Conservation (phyloP, 257 asterid species). For the Coffea canephora region DNA sequence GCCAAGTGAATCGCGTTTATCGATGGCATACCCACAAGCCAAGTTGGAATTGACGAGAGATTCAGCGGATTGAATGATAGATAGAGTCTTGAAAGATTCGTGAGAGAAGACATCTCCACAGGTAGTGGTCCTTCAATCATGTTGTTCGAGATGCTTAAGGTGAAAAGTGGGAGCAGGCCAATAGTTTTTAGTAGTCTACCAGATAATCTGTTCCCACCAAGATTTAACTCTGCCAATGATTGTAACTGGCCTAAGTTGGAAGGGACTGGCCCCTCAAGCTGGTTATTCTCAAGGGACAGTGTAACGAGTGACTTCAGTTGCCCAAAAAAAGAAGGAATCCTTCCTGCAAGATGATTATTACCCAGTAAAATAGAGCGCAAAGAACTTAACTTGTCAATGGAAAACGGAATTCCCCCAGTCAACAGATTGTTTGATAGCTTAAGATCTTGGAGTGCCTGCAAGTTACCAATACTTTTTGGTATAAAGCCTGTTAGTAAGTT, state of each 20-base stretch:
- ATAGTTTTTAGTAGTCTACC: conserved; percentile 49
- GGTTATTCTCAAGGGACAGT: conserved; percentile 45
- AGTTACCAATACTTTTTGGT: conserved; percentile 46
- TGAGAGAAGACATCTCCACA: conserved; percentile 36
- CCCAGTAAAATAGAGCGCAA: conserved; percentile 24
- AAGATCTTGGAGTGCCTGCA: conserved; percentile 38
- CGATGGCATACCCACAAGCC: conserved; percentile 52
- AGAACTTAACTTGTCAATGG: conserved; percentile 33
- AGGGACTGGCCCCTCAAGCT: conserved; percentile 49
- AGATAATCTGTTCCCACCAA: conserved; percentile 40
- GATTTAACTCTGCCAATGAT: conserved; percentile 37
- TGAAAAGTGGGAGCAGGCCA: conserved; percentile 32
- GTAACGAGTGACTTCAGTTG: conserved; percentile 38
- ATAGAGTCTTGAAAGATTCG: conserved; percentile 42
- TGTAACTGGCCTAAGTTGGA: conserved; percentile 38
- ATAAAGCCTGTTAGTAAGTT: conserved; percentile 42
- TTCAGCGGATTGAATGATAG: conserved; percentile 53
- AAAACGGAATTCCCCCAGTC: conserved; percentile 48
- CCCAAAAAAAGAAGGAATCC: conserved; percentile 40
- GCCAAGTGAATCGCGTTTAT: conserved; percentile 42
- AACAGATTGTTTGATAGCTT: conserved; percentile 51
- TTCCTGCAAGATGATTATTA: conserved; percentile 45
- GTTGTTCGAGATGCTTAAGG: conserved; percentile 43
- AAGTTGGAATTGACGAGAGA: conserved; percentile 43
- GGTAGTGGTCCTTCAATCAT: conserved; percentile 62